Evolutionary conservation across 768 basidiomycete species (phyloP), one percentile per base, ranked within the genome.

Genomic region (Leucocoprinus birnbaumii): DNA sequence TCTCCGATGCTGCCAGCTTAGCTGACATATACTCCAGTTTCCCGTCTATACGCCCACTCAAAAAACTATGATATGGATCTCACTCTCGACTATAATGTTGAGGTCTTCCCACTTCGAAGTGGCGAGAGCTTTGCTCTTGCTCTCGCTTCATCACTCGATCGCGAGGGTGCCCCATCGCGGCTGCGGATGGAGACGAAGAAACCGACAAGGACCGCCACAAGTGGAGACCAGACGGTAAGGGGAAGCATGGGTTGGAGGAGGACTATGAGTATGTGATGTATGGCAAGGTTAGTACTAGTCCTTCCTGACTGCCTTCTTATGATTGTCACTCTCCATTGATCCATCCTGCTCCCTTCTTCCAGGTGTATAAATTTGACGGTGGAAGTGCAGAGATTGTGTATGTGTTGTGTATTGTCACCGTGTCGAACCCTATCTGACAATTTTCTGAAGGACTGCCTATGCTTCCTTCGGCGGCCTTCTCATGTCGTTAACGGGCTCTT

Each of bases 191-290:
- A 2, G 82, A 80, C 9, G 84, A 84, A 3, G 61, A 68, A 24
- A 82, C 84, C 21, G 89, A 90, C 63, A 85, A 90, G 67, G 89
- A 91, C 60, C 73, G 85, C 53, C 80, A 89, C 65, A 81, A 87
- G 16, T 94, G 91, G 91, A 73, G 91, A 64, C 91, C 91, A 48
- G 91, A 91, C 65, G 87, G 86, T 35, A 94, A 86, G 71, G 91
- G 82, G 13, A 80, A 78, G 61, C 79, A 82, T 66, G 95, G 86
- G 10, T 68, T 99, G 24, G 96, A 98, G 59, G 89, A 94, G 56
- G 94, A 98, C 61, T 99, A 94, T 65, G 95, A 98, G 65, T 99
- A 98, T 76, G 96, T 99, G 61, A 98, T 98, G 94, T 94, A 92
- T 68, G 96, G 96, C 27, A 98, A 95, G 85, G 94, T 95, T 60